A percentile compares a stretch with the other conserved stretches of the same genome.
Evolutionary conservation across 2,329 filamentous ascomycete genomes (phyloP).

Genomic region (Colletotrichum filicis): DNA sequence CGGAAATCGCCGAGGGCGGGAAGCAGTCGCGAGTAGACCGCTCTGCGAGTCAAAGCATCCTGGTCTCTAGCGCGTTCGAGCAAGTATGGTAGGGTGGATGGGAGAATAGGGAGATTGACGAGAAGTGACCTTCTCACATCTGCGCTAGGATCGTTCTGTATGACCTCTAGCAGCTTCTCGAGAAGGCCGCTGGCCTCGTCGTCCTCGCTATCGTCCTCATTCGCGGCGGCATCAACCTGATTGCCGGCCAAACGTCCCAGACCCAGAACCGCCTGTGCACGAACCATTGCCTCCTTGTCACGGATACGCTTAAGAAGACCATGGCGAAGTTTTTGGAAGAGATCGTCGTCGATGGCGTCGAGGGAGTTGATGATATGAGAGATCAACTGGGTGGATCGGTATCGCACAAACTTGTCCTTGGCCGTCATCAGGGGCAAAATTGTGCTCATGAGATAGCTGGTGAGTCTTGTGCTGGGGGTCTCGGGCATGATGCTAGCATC

Average conservation of each 20-base stretch:
- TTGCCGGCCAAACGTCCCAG: constrained; percentile 87
- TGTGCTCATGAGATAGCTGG: constrained; percentile 76
- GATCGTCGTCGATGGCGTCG: constrained; percentile 89
- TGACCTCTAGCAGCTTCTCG: constrained; percentile 84
- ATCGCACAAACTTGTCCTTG: constrained; percentile 94
- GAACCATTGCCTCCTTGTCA: constrained; percentile 93
- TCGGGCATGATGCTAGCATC: constrained; percentile 80
- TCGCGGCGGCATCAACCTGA: constrained; percentile 75
- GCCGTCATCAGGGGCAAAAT: constrained; percentile 81
- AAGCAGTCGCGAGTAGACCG: constrained; percentile 87
- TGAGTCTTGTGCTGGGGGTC: constrained; percentile 85
- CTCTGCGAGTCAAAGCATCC: constrained; percentile 84
- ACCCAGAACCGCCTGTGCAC: constrained; percentile 91
- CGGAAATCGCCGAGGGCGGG: constrained; percentile 94
- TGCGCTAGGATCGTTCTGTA: constrained; percentile 94
- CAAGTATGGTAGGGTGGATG: constrained; percentile 84
- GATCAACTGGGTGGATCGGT: constrained; percentile 88
- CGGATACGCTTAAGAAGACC: constrained; percentile 86
- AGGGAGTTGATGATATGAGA: constrained; percentile 93
- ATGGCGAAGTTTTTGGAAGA: constrained; percentile 85
- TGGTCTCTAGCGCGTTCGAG: constrained; percentile 91
- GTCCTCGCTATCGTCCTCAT: constrained; percentile 78
- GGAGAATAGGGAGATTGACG: constrained; percentile 88
- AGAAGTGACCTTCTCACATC: constrained; percentile 91
- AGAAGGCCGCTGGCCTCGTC: constrained; percentile 75